Evolutionary conservation across 2,329 filamentous ascomycete genomes (phyloP).

Genomic region (Fusarium anthophilum): DNA sequence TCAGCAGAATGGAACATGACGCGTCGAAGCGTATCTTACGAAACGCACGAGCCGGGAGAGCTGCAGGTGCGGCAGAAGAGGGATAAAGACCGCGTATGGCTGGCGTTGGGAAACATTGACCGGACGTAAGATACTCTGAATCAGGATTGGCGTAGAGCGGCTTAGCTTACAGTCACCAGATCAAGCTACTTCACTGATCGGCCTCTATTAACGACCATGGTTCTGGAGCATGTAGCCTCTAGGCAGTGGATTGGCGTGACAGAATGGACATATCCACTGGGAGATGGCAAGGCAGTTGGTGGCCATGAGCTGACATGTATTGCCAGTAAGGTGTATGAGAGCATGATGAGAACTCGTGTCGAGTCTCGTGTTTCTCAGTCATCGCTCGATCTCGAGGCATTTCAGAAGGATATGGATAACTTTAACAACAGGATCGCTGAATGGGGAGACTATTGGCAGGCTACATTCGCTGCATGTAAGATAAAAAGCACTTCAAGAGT

Average conservation of each 20-base stretch:
- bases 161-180: neutral
- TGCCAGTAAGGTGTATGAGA: neutral
- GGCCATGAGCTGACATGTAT: neutral
- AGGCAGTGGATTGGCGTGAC: neutral
- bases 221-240: neutral
- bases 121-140: neutral
- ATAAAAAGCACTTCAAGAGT: no score
- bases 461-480: neutral
- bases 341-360: neutral
- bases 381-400: fast-evolving
- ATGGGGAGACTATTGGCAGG: neutral
- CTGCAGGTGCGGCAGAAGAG: neutral
- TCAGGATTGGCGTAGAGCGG: neutral
- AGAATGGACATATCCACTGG: neutral
- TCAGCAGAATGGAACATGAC: neutral
- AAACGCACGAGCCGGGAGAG: neutral
- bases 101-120: neutral
- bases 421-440: neutral
- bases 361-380: no score
- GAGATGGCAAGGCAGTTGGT: neutral
- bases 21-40: fast-evolving
- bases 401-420: neutral
- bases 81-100: neutral
- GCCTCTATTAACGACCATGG: fast-evolving
- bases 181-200: neutral